Evolutionary conservation across 257 asterid species (phyloP).

Genomic region (Solanum peruvianum): DNA sequence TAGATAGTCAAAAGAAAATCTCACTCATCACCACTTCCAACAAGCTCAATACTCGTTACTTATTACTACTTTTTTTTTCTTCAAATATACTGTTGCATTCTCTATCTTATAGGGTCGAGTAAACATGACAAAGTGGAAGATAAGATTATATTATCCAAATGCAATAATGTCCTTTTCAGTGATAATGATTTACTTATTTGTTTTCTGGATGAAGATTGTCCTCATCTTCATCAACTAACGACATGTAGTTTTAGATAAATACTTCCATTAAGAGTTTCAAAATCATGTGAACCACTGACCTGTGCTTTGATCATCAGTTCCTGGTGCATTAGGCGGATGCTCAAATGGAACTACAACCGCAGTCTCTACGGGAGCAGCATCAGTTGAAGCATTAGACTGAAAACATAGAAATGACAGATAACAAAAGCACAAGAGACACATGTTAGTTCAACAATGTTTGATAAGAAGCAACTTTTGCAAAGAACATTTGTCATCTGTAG

Average conservation of each 20-base stretch:
- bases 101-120: background rate
- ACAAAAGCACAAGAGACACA: background rate
- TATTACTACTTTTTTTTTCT: background rate
- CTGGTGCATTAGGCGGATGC: conserved; percentile 49
- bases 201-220: background rate
- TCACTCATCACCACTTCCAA: background rate
- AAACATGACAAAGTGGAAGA: background rate
- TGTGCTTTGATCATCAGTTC: conserved; percentile 37
- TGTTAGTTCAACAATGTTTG: background rate
- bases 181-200: background rate
- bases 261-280: background rate
- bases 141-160: background rate
- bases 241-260: background rate
- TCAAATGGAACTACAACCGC: conserved; percentile 17
- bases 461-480: background rate
- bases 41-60: background rate
- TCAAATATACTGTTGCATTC: background rate
- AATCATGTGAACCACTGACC: conserved; percentile 29
- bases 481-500: background rate
- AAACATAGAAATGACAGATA: background rate
- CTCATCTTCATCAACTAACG: background rate
- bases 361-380: conserved; percentile 31
- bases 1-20: background rate
- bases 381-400: conserved; percentile 17
- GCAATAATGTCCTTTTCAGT: background rate